A percentile compares a stretch with the other conserved stretches of the same genome.
Evolutionary conservation across 176 grass and related monocot species (phyloP).

Genomic region (Hordeum vulgare): MorexV3_pseudomolecules_assembly NC_058523.1:514517075-514517574

Average conservation of each 20-base stretch:
- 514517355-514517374: background rate
- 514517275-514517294: accelerated
- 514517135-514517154: background rate
- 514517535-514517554: background rate
- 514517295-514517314: background rate
- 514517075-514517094: background rate
- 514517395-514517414: background rate
- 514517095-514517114: background rate
- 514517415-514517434: background rate
- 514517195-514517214: background rate
- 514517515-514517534: background rate
- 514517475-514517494: background rate
- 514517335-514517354: background rate
- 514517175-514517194: background rate
- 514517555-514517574: background rate
- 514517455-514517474: background rate
- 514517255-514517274: background rate
- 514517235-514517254: background rate
- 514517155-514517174: background rate
- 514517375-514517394: background rate
- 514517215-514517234: background rate
- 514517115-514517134: background rate
- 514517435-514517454: background rate
- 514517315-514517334: background rate
- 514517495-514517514: background rate